These are phyloP conservation scores for Xylaria curta DNA, from an alignment of 495 filamentous ascomycete species.

Conservation along the genomic window DNA sequence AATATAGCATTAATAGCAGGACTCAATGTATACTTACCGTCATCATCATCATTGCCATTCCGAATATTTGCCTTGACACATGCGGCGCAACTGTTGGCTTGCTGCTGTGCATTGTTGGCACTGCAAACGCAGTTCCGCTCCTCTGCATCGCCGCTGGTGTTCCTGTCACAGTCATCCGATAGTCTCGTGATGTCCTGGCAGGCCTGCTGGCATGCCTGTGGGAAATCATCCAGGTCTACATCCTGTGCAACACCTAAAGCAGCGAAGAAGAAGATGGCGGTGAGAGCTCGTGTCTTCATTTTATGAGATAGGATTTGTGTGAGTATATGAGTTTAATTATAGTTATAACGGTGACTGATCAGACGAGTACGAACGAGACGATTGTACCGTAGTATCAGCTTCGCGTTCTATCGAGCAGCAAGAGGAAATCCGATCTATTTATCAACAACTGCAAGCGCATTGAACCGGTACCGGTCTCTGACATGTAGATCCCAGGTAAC, in stretches of 20 bases:
- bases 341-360: background rate
- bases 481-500: background rate
- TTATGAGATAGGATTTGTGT: background rate
- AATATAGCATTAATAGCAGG: background rate
- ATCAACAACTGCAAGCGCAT: background rate
- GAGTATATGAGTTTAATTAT: background rate
- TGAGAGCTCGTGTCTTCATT: slow-evolving; percentile 2
- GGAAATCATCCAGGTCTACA: slow-evolving; percentile 16
- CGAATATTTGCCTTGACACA: slow-evolving; percentile 9
- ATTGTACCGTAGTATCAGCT: background rate
- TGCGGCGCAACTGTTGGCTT: slow-evolving; percentile 10
- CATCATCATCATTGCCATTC: slow-evolving; percentile 6
- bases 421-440: slow-evolving; percentile 4
- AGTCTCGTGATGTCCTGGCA: slow-evolving; percentile 14
- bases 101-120: slow-evolving; percentile 7
- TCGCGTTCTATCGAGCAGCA: background rate
- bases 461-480: background rate
- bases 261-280: background rate
- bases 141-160: background rate
- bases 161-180: slow-evolving; percentile 8
- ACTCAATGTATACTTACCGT: slow-evolving; percentile 4
- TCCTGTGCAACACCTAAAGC: slow-evolving; percentile 11
- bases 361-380: background rate
- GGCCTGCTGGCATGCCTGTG: slow-evolving; percentile 11
- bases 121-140: slow-evolving; percentile 18